Percentiles rank a stretch among this genome's conserved stretches.
Evolutionary conservation across 139 green algal species (phyloP).

Genomic region (Spirogloea muscicola): DNA sequence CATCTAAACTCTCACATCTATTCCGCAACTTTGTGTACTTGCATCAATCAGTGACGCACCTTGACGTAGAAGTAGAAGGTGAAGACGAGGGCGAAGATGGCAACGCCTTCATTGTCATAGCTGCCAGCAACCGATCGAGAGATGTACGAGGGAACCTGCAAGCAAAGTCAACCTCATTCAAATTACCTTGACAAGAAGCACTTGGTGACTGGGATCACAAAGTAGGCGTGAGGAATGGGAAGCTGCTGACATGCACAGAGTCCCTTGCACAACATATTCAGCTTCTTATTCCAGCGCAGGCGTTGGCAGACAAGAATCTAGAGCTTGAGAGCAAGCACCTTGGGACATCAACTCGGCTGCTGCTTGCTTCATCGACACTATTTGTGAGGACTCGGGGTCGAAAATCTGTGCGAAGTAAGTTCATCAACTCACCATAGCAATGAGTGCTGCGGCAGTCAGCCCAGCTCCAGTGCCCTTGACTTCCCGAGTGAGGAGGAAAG

Average conservation of each 20-base stretch:
- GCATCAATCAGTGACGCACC: slow-evolving; percentile 1
- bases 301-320: too few relatives aligned
- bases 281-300: too few relatives aligned
- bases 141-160: slow-evolving; percentile 63
- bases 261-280: too few relatives aligned
- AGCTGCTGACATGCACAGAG: too few relatives aligned
- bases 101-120: slow-evolving; percentile 78
- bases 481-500: slow-evolving; percentile 73
- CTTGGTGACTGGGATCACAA: too few relatives aligned
- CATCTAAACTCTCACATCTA: not conserved
- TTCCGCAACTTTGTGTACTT: not conserved
- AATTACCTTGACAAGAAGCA: too few relatives aligned
- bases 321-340: too few relatives aligned
- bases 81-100: slow-evolving; percentile 78
- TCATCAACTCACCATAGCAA: slow-evolving; percentile 69
- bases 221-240: too few relatives aligned
- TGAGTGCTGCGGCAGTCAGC: slow-evolving; percentile 77
- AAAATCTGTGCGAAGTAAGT: too few relatives aligned
- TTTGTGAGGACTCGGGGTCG: too few relatives aligned
- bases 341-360: too few relatives aligned
- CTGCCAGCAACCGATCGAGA: slow-evolving; percentile 63
- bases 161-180: slow-evolving; percentile 11
- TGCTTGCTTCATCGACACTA: too few relatives aligned
- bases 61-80: slow-evolving; percentile 61
- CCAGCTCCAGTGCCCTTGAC: slow-evolving; percentile 72